These are phyloP conservation scores for Spergularia bocconei DNA, from an alignment of 148 eudicot genomes.

Conservation along the genomic window DNA sequence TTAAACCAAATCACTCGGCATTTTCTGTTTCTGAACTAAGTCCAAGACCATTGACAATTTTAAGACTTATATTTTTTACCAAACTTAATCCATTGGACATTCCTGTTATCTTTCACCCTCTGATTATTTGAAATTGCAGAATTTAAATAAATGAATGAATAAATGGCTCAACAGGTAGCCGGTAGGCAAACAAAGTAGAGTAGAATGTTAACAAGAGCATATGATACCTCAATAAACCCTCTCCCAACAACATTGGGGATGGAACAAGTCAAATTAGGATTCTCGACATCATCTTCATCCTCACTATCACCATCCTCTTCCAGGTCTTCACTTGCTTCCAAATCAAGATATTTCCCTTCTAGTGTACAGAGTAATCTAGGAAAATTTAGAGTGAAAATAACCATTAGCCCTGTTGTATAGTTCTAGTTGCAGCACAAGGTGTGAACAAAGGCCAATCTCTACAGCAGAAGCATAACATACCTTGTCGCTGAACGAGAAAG, in stretches of 20 bases:
- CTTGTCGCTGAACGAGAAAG: constrained; percentile 52
- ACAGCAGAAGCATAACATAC: constrained; percentile 29
- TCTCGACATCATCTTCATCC: constrained; percentile 45
- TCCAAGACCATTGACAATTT: too few species aligned
- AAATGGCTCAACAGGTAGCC: not conserved
- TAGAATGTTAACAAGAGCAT: not conserved
- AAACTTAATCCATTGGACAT: too few species aligned
- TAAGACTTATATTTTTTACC: too few species aligned
- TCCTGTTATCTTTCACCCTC: too few species aligned
- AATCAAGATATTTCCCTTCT: constrained; percentile 72
- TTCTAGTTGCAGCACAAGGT: constrained; percentile 5
- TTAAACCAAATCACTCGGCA: too few species aligned
- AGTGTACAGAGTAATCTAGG: constrained; percentile 73
- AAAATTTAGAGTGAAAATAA: not conserved
- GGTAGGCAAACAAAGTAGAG: not conserved
- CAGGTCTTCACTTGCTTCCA: constrained; percentile 41
- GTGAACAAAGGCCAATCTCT: not conserved
- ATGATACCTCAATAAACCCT: constrained; percentile 85
- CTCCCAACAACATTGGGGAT: constrained; percentile 65
- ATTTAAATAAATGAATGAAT: too few species aligned
- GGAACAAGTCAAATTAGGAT: constrained; percentile 54
- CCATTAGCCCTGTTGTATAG: constrained; percentile 2
- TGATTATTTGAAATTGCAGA: too few species aligned
- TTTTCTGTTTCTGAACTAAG: too few species aligned
- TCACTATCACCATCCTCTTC: constrained; percentile 30